These are phyloP conservation scores for Fermentozyma sake DNA, from an alignment of 1,139 yeast species.

Conservation along the genomic window DNA sequence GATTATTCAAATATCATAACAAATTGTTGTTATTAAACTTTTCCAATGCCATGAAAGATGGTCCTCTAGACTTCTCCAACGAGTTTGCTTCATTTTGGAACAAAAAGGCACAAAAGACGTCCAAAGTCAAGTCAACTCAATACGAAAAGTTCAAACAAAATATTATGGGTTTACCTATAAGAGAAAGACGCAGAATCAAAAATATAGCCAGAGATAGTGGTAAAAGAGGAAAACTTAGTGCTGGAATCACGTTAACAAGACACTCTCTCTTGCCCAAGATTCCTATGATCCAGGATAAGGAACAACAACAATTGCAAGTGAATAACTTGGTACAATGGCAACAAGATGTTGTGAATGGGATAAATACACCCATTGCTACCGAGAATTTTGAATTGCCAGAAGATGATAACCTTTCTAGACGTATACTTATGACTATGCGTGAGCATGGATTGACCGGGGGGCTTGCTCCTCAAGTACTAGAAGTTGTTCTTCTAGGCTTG, in stretches of 20 bases:
- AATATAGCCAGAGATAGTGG: slow-evolving; percentile 80
- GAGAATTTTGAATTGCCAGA: slow-evolving; percentile 86
- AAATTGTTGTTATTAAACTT: slow-evolving; percentile 74
- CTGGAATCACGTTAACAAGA: slow-evolving; percentile 76
- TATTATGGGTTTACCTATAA: slow-evolving; percentile 79
- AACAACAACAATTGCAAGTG: slow-evolving; percentile 44
- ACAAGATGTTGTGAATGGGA: slow-evolving; percentile 88
- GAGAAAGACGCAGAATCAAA: slow-evolving; percentile 82
- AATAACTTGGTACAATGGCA: slow-evolving; percentile 79
- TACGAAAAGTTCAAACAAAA: slow-evolving; percentile 81
- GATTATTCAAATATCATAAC: slow-evolving; percentile 60
- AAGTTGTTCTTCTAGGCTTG: slow-evolving; percentile 71
- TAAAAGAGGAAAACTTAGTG: slow-evolving; percentile 68
- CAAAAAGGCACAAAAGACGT: slow-evolving; percentile 38
- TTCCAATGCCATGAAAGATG: slow-evolving; percentile 80
- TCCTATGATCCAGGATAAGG: slow-evolving; percentile 69
- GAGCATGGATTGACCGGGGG: slow-evolving; percentile 91
- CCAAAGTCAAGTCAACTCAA: slow-evolving; percentile 53
- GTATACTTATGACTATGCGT: slow-evolving; percentile 80
- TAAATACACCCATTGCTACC: slow-evolving; percentile 75
- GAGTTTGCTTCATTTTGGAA: slow-evolving; percentile 60
- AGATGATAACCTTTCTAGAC: slow-evolving; percentile 57
- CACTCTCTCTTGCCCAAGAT: slow-evolving; percentile 83
- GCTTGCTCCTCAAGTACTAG: slow-evolving; percentile 67
- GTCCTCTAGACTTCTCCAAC: slow-evolving; percentile 37